These are phyloP conservation scores for Lactarius deliciosus DNA, from an alignment of 768 basidiomycete genomes.

Conservation along the genomic window DNA sequence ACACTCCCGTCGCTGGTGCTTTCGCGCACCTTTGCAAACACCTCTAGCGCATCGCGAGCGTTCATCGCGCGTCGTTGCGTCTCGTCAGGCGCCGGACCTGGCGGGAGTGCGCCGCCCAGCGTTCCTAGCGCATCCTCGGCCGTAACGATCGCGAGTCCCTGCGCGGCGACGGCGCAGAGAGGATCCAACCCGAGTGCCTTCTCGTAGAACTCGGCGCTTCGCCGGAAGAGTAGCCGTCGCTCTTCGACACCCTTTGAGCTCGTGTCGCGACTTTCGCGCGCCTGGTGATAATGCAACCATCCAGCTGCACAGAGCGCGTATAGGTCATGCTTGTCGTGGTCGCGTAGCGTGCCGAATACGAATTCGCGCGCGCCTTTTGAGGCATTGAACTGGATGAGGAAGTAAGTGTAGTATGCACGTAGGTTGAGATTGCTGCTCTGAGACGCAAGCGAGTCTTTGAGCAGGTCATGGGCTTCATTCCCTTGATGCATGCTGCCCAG, in stretches of 20 bases:
- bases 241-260: conserved; percentile 59
- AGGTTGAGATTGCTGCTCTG: conserved; percentile 79
- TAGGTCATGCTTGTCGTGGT: conserved; percentile 82
- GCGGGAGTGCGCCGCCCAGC: conserved; percentile 51
- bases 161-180: conserved; percentile 87
- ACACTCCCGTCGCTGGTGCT: conserved; percentile 80
- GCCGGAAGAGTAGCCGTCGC: conserved; percentile 71
- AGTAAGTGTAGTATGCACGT: conserved; percentile 91
- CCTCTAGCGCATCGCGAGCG: conserved; percentile 81
- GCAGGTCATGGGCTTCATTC: conserved; percentile 80
- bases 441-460: conserved; percentile 86
- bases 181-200: conserved; percentile 86
- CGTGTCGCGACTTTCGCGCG: conserved; percentile 77
- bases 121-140: conserved; percentile 88
- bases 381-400: conserved; percentile 77
- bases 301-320: conserved; percentile 91
- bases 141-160: conserved; percentile 90
- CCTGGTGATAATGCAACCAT: conserved; percentile 81
- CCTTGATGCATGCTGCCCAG: conserved; percentile 63
- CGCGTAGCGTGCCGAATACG: conserved; percentile 84
- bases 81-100: conserved; percentile 57
- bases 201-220: conserved; percentile 89
- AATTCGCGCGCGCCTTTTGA: conserved; percentile 80
- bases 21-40: conserved; percentile 91
- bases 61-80: conserved; percentile 63